A percentile compares a stretch with the other conserved stretches of the same genome.
Evolutionary conservation across 768 basidiomycete species (phyloP).

Genomic region (Phlebiopsis gigantea): DNA sequence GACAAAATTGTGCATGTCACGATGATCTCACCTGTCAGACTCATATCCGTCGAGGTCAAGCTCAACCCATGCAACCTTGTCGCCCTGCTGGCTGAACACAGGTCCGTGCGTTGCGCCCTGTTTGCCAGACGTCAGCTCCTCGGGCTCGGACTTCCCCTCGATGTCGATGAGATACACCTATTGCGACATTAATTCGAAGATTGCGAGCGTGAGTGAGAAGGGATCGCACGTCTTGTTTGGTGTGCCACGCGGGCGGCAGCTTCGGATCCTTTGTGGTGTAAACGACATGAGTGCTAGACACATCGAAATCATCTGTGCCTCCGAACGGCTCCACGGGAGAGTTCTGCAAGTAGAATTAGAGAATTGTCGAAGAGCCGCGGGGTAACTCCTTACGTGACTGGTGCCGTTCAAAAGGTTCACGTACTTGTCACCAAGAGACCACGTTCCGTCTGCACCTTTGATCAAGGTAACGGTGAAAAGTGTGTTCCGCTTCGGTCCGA

Average conservation of each 20-base stretch:
- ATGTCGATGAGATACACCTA: not conserved
- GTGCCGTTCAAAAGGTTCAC: constrained; percentile 62
- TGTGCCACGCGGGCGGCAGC: constrained; percentile 77
- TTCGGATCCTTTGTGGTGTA: constrained; percentile 84
- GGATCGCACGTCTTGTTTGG: constrained; percentile 69
- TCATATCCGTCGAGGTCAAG: constrained; percentile 87
- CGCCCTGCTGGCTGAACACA: constrained; percentile 58
- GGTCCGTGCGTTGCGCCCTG: constrained; percentile 83
- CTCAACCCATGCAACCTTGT: constrained; percentile 84
- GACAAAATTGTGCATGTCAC: constrained; percentile 34
- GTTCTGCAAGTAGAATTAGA: constrained; percentile 34
- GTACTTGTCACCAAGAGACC: constrained; percentile 49
- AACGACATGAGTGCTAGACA: constrained; percentile 62
- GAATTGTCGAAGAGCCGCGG: too few relatives aligned
- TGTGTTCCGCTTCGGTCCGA: constrained; percentile 68
- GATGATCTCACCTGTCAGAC: constrained; percentile 55
- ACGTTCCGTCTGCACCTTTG: constrained; percentile 43
- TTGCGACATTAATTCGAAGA: too few relatives aligned
- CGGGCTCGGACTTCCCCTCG: constrained; percentile 40
- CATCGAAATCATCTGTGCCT: constrained; percentile 75
- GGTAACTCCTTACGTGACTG: constrained; percentile 53
- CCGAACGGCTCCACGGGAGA: constrained; percentile 84
- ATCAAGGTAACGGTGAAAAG: constrained; percentile 57
- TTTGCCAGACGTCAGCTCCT: constrained; percentile 73
- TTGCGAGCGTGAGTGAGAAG: too few relatives aligned